These are phyloP conservation scores for Colletotrichum tamarilloi DNA, from an alignment of 2,329 filamentous ascomycete species.

Conservation along the genomic window DNA sequence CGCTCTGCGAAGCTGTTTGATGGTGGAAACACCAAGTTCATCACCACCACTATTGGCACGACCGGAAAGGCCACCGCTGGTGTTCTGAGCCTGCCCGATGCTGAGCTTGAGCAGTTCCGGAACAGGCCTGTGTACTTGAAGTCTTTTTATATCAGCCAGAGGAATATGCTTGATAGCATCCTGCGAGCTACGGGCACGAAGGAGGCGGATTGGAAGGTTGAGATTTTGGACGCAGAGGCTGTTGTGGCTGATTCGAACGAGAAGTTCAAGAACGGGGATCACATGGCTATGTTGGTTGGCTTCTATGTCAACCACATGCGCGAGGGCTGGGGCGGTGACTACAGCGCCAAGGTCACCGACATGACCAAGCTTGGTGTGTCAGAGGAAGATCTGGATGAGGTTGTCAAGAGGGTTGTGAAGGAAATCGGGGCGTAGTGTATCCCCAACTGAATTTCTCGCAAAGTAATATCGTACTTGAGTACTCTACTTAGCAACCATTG, in stretches of 20 bases:
- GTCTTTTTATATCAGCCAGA: conserved; percentile 70
- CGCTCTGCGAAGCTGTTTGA: conserved; percentile 56
- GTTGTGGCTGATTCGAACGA: conserved; percentile 58
- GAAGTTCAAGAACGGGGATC: conserved; percentile 60
- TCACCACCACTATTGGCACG: conserved; percentile 69
- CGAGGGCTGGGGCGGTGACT: conserved; percentile 46
- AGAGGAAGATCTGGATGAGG: conserved; percentile 43
- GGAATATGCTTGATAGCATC: conserved; percentile 72
- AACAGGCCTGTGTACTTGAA: conserved; percentile 64
- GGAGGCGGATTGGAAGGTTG: conserved; percentile 67
- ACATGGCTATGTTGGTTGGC: conserved; percentile 51
- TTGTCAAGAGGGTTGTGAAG: conserved; percentile 36
- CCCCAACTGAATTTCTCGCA: too few relatives aligned
- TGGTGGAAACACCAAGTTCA: conserved; percentile 66
- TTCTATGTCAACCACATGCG: conserved; percentile 45
- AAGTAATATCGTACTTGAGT: too few relatives aligned
- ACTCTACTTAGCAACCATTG: too few relatives aligned
- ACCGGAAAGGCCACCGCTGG: conserved; percentile 53
- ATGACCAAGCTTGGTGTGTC: conserved; percentile 41
- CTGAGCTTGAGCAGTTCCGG: conserved; percentile 41
- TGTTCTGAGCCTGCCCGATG: conserved; percentile 53
- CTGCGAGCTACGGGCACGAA: conserved; percentile 67
- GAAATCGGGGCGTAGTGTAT: not conserved
- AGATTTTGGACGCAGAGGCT: conserved; percentile 54
- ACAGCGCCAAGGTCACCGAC: conserved; percentile 43